These are phyloP conservation scores for Ophiostoma novo-ulmi DNA, from an alignment of 2,329 filamentous ascomycete genomes.

Conservation along the genomic window DNA sequence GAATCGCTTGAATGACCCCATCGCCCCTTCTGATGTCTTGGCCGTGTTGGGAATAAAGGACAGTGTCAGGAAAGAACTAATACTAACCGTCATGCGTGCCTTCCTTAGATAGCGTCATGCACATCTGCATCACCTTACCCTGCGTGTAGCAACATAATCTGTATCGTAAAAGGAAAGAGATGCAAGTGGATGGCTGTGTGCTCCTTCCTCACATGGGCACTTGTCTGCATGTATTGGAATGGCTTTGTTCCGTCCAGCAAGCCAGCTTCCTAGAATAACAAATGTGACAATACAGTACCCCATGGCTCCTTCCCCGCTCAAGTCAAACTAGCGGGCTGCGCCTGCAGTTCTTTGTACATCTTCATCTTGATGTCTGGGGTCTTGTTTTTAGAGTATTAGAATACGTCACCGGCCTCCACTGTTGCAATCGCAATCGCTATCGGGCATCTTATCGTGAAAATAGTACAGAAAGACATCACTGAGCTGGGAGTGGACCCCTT, in stretches of 20 bases:
- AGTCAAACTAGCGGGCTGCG: neutral
- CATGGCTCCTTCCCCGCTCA: neutral
- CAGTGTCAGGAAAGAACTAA: neutral
- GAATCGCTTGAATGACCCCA: neutral
- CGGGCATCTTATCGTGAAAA: conserved; percentile 13
- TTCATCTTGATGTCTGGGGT: neutral
- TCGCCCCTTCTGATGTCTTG: neutral
- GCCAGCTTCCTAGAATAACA: neutral
- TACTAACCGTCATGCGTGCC: neutral
- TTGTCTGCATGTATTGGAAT: neutral
- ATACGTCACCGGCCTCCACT: conserved; percentile 19
- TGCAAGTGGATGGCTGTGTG: neutral
- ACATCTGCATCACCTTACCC: neutral
- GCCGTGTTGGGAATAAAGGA: neutral
- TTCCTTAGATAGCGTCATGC: neutral
- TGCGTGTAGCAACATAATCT: neutral
- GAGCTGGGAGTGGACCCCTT: neutral
- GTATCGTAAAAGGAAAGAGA: neutral
- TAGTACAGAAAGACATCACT: neutral
- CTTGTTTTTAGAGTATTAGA: conserved; percentile 3
- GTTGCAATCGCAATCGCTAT: neutral
- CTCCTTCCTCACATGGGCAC: neutral
- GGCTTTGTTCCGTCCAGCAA: neutral
- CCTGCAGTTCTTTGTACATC: neutral
- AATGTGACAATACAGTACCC: neutral